Base-by-base conservation (phyloP, 2,329 filamentous ascomycete species). In the Cladosporium sp. region DNA sequence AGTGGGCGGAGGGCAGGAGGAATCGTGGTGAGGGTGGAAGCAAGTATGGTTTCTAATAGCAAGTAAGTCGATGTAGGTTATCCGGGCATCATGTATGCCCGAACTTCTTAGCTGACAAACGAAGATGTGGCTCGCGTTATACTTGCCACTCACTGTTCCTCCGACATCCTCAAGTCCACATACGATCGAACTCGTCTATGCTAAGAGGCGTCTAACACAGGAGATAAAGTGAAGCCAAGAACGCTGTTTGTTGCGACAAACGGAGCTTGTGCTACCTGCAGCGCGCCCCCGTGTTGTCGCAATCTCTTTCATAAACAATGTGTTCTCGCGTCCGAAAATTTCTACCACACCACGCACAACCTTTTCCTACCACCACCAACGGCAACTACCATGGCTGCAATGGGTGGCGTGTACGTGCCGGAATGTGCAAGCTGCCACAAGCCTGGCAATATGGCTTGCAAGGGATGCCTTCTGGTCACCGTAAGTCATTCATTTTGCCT, bases 11-110 rank as follows among this genome's bases (percentile, higher is more conserved):
- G 71, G 92, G 92, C 6, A 89, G 87, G 80, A 87, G 85, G 72
- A 95, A 93, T 74, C 89, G 92, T 78, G 89, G 87, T 72, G 93
- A 97, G 76, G 92, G 92, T 24, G 91, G 91, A 4, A 88, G 87
- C 66, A 87, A 87, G 73, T 97, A 97, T 80, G 93, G 93, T 5
- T 97, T 92, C 92, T 62, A 24, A 64, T 28, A 12, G 24, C n/a
- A 15, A 52, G 21, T 28, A 28, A 38, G 36, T 38, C 36, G 14
- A 38, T 3, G 14, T 14, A 38, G 12, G 36, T 38, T 15, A 15
- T 38, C 12, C 15, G 36, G 36, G 36, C 36, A 15, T 4, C 14
- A 38, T 14, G 14, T 38, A 38, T 38, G 34, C 34, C 34, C 34
- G 5, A 15, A 12, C 34, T 12, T 38, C 34, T 38, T 5, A 38